Conservation (phyloP, 2,329 filamentous ascomycete species). For the Cladobotryum mycophilum region DNA sequence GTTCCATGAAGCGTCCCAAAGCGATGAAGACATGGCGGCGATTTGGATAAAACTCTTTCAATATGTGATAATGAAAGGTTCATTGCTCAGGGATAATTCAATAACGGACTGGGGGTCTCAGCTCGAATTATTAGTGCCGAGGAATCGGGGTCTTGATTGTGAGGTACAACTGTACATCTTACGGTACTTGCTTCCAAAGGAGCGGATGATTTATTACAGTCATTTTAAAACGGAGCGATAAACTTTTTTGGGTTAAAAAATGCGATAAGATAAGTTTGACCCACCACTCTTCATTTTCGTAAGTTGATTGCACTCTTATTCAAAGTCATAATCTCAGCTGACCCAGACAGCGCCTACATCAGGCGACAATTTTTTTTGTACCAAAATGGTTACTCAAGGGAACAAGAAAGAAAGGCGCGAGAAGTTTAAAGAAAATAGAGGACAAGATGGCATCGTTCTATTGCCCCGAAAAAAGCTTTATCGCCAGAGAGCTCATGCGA, state of each 20-base stretch:
- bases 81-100: not conserved
- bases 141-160: not conserved
- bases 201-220: too few relatives aligned
- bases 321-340: too few relatives aligned
- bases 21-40: conserved; percentile 18
- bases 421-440: conserved; percentile 53
- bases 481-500: conserved; percentile 91
- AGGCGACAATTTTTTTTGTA: too few relatives aligned
- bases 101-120: not conserved
- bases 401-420: conserved; percentile 61
- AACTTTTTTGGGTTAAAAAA: not conserved
- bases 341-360: too few relatives aligned
- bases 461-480: conserved; percentile 95
- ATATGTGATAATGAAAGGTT: not conserved
- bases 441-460: conserved; percentile 47
- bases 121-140: not conserved
- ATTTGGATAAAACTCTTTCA: not conserved
- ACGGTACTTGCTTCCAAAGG: too few relatives aligned
- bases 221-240: too few relatives aligned
- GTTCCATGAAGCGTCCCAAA: conserved; percentile 18
- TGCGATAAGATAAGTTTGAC: not conserved
- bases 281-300: conserved; percentile 23
- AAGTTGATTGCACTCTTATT: not conserved
- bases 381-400: conserved; percentile 23
- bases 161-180: too few relatives aligned